Evolutionary conservation across 1,284 basidiomycete species (phyloP).

Genomic region (Hypsizygus ulmarius): DNA sequence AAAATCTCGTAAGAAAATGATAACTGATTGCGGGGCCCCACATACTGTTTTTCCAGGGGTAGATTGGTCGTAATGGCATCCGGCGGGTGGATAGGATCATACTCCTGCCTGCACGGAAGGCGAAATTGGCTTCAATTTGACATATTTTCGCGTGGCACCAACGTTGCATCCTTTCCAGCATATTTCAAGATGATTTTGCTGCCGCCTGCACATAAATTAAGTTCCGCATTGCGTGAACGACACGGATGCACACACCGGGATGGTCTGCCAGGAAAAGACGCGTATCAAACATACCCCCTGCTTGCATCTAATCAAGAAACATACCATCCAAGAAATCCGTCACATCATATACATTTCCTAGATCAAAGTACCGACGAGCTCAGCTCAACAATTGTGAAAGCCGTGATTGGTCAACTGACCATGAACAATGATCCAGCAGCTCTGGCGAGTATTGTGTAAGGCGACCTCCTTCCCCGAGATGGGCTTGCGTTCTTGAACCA

Average conservation of each 20-base stretch:
- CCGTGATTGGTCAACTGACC: constrained; percentile 37
- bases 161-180: constrained; percentile 44
- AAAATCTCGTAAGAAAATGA: constrained; percentile 10
- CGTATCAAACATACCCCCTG: constrained; percentile 8
- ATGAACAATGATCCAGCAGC: constrained; percentile 90
- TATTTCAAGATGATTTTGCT: constrained; percentile 42
- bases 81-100: constrained; percentile 86
- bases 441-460: constrained; percentile 69
- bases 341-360: constrained; percentile 30
- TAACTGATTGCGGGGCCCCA: constrained; percentile 2
- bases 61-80: constrained; percentile 84
- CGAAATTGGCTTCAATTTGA: neutral
- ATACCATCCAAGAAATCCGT: constrained; percentile 38
- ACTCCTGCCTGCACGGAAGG: constrained; percentile 52
- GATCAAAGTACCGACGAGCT: neutral
- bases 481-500: constrained; percentile 8
- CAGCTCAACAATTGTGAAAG: neutral
- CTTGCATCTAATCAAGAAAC: constrained; percentile 1
- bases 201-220: constrained; percentile 25
- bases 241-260: constrained; percentile 45
- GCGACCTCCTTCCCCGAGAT: constrained; percentile 62
- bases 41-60: constrained; percentile 73
- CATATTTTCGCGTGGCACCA: constrained; percentile 7
- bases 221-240: neutral
- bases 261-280: constrained; percentile 7